These are phyloP conservation scores for Linum tenue DNA, from an alignment of 345 rosid species.

Conservation along the genomic window DNA sequence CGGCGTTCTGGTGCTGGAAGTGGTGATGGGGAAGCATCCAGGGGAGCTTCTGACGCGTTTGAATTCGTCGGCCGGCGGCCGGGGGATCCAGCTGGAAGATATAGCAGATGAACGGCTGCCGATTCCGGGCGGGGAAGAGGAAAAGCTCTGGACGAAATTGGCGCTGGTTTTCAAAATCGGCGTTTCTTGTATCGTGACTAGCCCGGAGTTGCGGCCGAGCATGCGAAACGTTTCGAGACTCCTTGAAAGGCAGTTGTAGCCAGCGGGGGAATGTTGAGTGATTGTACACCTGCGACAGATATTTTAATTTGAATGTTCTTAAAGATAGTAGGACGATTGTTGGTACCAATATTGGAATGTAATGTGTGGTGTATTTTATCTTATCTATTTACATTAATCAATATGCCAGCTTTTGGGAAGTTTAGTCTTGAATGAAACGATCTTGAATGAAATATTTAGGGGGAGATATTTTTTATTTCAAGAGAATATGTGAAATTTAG, in stretches of 20 bases:
- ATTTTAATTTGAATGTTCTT: too few relatives aligned
- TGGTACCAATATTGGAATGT: too few relatives aligned
- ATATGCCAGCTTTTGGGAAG: too few relatives aligned
- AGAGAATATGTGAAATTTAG: too few relatives aligned
- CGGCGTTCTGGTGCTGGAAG: not conserved
- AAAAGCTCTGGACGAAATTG: not conserved
- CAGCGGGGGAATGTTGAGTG: too few relatives aligned
- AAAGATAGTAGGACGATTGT: too few relatives aligned
- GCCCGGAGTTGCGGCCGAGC: not conserved
- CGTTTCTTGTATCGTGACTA: not conserved
- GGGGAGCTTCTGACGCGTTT: not conserved
- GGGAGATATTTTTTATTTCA: too few relatives aligned
- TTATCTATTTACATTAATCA: too few relatives aligned
- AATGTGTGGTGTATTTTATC: too few relatives aligned
- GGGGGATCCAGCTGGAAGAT: not conserved
- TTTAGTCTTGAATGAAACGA: too few relatives aligned
- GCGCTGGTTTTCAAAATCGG: not conserved
- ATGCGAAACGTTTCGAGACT: not conserved
- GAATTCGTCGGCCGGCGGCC: not conserved
- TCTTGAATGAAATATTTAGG: too few relatives aligned
- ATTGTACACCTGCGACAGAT: too few relatives aligned
- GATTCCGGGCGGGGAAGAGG: not conserved
- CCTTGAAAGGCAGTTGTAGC: not conserved
- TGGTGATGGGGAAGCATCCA: slow-evolving; percentile 2
- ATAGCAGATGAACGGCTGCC: not conserved